Evolutionary conservation across 129 eudicot species (phyloP), one percentile per base, ranked within the genome.

Genomic region (Deinandra increscens): DNA sequence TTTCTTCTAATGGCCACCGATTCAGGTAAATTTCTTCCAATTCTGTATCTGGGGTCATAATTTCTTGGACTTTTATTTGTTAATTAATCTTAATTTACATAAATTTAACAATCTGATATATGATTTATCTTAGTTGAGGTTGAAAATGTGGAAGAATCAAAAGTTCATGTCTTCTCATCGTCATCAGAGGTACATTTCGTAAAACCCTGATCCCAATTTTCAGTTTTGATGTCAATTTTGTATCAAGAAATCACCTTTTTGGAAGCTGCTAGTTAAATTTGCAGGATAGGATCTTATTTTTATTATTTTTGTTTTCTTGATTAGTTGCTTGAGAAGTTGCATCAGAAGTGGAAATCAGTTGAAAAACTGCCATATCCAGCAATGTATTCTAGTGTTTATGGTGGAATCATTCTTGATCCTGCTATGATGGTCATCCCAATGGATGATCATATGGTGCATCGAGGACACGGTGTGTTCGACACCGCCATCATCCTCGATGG

Each of bases 391-490:
- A 93, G 97, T 78, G 79, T 84, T 71, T 93, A 77, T 66, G 97
- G 90, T 55, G 99, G 99, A 51, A 89, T 93, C 36, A 80, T 88
- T 72, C 91, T 90, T 39, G 97, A 93, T 82, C 97, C 97, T 22
- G 95, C 95, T 23, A 75, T 91, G 88, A 93, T 93, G 99, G 90
- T 89, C 22, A 93, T 93, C 65, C 97, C 99, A 3, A 80, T 93
- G 9, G 98, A 92, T 74, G 98, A 92, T 81, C 98, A 92, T 79
- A 88, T 88, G 98, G 91, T 84, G 65, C 97, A 90, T 77, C 81
- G 97, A 66, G 97, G 97, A 3, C 97, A 90, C 20, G 97, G 95
- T 68, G 98, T 92, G 37, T 88, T 89, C 18, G 98, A 92, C 70
- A 92, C 96, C 1, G 89, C 96, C 29, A 73, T 82, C 61, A 78